A percentile compares a stretch with the other conserved stretches of the same genome.
phyloP scores from a whole-genome alignment of 352 stramenopile species.

The Phytophthora lateralis region DNA sequence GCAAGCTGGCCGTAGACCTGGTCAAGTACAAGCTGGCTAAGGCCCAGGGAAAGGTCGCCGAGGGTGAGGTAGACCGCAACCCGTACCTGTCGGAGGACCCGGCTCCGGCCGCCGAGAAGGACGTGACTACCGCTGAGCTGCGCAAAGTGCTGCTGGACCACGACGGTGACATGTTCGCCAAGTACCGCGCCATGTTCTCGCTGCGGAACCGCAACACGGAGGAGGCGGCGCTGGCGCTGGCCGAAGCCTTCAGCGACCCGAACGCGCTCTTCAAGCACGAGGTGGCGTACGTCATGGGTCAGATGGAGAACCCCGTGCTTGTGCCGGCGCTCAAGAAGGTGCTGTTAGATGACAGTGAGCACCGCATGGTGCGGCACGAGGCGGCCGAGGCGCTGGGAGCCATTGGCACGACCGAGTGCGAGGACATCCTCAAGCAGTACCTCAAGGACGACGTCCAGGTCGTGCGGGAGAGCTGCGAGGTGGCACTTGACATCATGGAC shows the following conservation, averaged over 20 bases:
- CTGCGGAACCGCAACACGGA: constrained; percentile 95
- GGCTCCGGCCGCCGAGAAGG: constrained; percentile 85
- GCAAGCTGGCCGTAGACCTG: constrained; percentile 91
- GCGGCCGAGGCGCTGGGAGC: constrained; percentile 96
- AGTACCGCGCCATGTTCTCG: constrained; percentile 98
- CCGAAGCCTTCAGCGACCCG: constrained; percentile 73
- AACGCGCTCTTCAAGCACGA: constrained; percentile 91
- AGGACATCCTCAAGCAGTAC: constrained; percentile 87
- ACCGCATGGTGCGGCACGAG: constrained; percentile 98
- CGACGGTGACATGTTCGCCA: constrained; percentile 87
- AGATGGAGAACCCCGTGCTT: constrained; percentile 91
- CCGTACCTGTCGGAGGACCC: constrained; percentile 97
- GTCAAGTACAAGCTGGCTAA: constrained; percentile 91
- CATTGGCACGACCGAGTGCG: constrained; percentile 93
- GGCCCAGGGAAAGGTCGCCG: constrained; percentile 48
- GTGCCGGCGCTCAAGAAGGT: constrained; percentile 90
- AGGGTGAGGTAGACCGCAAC: constrained; percentile 80
- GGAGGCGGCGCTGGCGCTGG: constrained; percentile 83
- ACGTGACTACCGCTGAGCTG: constrained; percentile 78
- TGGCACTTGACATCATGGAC: constrained; percentile 97
- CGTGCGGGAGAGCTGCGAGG: constrained; percentile 95
- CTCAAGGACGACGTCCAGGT: constrained; percentile 82
- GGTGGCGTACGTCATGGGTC: constrained; percentile 94
- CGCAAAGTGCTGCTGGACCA: constrained; percentile 89
- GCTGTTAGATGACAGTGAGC: constrained; percentile 90